Percentiles rank a stretch among this genome's conserved stretches.
phyloP scores from a whole-genome alignment of 1,284 basidiomycete species.

The Pseudozyma thailandica region DNA sequence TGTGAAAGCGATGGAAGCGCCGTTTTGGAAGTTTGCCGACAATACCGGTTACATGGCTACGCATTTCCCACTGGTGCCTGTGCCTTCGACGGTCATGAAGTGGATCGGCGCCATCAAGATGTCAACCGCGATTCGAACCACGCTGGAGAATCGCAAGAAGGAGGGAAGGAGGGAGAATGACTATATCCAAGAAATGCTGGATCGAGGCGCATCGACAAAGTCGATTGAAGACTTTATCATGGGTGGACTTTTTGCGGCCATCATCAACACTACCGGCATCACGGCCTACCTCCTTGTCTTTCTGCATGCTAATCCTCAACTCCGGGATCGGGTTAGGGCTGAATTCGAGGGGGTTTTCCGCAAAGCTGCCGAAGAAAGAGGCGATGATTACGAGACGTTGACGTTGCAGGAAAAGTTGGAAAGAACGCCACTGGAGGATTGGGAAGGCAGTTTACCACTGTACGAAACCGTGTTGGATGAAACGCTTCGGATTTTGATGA shows the following conservation, averaged over 20 bases:
- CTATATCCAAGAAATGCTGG: constrained; percentile 47
- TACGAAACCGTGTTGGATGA: constrained; percentile 41
- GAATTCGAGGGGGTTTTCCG: constrained; percentile 39
- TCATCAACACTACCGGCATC: constrained; percentile 55
- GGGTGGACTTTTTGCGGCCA: constrained; percentile 50
- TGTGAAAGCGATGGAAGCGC: constrained; percentile 32
- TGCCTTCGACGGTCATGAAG: constrained; percentile 28
- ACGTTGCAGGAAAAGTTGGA: constrained; percentile 33
- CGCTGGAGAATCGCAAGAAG: constrained; percentile 30
- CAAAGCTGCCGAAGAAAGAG: constrained; percentile 26
- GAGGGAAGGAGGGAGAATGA: constrained; percentile 45
- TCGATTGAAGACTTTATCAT: constrained; percentile 46
- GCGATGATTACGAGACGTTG: constrained; percentile 36
- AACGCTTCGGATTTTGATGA: constrained; percentile 47
- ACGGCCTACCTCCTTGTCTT: constrained; percentile 36
- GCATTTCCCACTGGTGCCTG: constrained; percentile 30
- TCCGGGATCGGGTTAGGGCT: constrained; percentile 17
- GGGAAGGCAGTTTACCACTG: constrained; percentile 36
- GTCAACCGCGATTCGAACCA: constrained; percentile 34
- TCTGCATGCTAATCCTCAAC: constrained; percentile 16
- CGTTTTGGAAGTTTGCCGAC: constrained; percentile 50
- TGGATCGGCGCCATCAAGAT: constrained; percentile 49
- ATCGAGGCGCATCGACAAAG: constrained; percentile 19
- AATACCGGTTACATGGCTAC: constrained; percentile 47
- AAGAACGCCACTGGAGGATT: constrained; percentile 22